Conservation (phyloP, 805 yeast species). For the Candida coleopterorum region DNA sequence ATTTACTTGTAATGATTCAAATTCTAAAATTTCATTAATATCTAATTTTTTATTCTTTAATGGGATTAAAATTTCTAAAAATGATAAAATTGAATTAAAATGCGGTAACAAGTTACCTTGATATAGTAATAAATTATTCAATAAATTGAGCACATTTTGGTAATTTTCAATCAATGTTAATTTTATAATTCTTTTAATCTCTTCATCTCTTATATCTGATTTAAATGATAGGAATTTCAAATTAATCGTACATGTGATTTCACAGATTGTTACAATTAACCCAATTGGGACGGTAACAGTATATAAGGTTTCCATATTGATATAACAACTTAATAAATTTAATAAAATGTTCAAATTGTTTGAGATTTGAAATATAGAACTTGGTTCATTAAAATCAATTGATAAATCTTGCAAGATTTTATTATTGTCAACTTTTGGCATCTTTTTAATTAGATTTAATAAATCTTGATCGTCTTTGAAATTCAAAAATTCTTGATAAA, state of each 20-base stretch:
- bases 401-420: conserved; percentile 41
- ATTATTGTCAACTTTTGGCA: conserved; percentile 18
- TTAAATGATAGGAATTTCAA: conserved; percentile 51
- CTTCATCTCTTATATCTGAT: conserved; percentile 54
- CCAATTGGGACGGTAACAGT: conserved; percentile 65
- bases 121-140: conserved; percentile 35
- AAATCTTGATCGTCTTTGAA: conserved; percentile 53
- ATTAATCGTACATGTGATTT: conserved; percentile 52
- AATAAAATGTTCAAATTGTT: conserved; percentile 46
- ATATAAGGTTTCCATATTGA: conserved; percentile 48
- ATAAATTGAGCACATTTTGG: conserved; percentile 37
- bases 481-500: conserved; percentile 58
- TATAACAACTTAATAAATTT: conserved; percentile 34
- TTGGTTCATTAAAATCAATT: conserved; percentile 56
- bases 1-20: conserved; percentile 39
- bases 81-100: conserved; percentile 43
- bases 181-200: conserved; percentile 40
- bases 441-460: conserved; percentile 29
- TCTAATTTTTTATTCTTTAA: conserved; percentile 32
- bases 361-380: conserved; percentile 47
- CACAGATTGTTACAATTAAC: conserved; percentile 44
- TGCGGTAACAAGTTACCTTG: conserved; percentile 43
- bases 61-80: conserved; percentile 60
- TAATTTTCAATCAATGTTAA: conserved; percentile 44
- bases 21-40: conserved; percentile 25